Percentiles rank a stretch among this genome's conserved stretches.
Evolutionary conservation across 331 rosid species (phyloP).

Genomic region (Saraca asoca): DNA sequence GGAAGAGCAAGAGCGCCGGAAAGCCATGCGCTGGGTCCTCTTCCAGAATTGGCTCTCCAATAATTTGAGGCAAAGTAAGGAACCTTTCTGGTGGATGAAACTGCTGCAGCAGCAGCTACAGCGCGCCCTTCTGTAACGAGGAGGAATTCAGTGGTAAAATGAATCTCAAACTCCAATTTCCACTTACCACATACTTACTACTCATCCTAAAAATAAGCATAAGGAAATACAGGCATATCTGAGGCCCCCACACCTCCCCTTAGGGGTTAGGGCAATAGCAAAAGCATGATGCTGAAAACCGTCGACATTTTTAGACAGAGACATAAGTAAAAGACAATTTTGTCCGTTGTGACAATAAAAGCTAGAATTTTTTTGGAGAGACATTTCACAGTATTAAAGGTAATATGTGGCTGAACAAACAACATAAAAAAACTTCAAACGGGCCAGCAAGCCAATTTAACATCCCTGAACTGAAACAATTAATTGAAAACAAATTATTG

Average conservation of each 20-base stretch:
- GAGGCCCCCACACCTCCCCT: no score
- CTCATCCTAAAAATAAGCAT: not conserved
- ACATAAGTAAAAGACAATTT: not conserved
- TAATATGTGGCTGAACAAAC: not conserved
- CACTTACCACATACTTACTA: not conserved
- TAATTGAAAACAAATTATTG: not conserved
- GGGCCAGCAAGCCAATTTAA: not conserved
- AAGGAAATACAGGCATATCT: not conserved
- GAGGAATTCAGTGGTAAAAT: not conserved
- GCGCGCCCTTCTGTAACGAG: conserved; percentile 61
- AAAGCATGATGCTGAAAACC: not conserved
- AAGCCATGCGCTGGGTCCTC: conserved; percentile 60
- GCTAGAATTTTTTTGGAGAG: not conserved
- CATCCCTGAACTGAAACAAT: no score
- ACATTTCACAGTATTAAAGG: not conserved
- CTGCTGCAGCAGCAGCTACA: conserved; percentile 66
- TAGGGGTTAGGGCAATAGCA: not conserved
- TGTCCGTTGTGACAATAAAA: not conserved
- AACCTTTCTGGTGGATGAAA: conserved; percentile 46
- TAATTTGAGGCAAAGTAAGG: conserved; percentile 49
- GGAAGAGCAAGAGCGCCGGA: conserved; percentile 76
- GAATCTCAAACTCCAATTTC: conserved; percentile 13
- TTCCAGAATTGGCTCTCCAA: conserved; percentile 52
- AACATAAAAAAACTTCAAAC: not conserved
- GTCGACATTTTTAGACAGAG: not conserved